These are phyloP conservation scores for Penicillium pancosmium DNA, from an alignment of 495 filamentous ascomycete species.

Conservation along the genomic window DNA sequence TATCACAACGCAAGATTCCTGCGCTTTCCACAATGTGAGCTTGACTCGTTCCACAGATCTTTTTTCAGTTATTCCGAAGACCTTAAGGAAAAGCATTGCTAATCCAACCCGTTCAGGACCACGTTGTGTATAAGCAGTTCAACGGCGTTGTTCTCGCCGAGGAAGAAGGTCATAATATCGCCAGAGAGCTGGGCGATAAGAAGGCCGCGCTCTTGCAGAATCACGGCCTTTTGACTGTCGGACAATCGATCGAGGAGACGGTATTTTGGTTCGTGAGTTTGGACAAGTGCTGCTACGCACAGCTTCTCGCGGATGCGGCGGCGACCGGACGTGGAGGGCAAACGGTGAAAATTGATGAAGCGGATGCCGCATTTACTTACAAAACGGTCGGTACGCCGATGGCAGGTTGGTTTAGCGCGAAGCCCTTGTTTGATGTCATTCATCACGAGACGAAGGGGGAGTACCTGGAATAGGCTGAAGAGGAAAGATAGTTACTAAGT, in stretches of 20 bases:
- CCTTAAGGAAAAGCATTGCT: slow-evolving; percentile 6
- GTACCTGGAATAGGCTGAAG: slow-evolving; percentile 48
- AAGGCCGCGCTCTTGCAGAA: slow-evolving; percentile 76
- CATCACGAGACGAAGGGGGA: slow-evolving; percentile 64
- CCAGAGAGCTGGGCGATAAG: slow-evolving; percentile 60
- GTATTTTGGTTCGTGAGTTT: slow-evolving; percentile 78
- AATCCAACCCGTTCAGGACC: slow-evolving; percentile 47
- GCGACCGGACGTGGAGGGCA: slow-evolving; percentile 63
- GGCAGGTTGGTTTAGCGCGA: slow-evolving; percentile 73
- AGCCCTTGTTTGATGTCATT: slow-evolving; percentile 75
- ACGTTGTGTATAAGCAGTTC: slow-evolving; percentile 66
- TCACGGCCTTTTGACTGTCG: slow-evolving; percentile 65
- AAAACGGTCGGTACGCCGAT: slow-evolving; percentile 62
- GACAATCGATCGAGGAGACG: slow-evolving; percentile 57
- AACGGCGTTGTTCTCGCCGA: slow-evolving; percentile 73
- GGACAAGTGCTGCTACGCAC: slow-evolving; percentile 76
- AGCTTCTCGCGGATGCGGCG: slow-evolving; percentile 76
- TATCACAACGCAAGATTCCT: slow-evolving; percentile 72
- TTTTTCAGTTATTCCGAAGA: no score
- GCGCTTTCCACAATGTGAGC: slow-evolving; percentile 63
- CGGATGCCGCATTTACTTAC: slow-evolving; percentile 69
- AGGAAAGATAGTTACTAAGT: no score
- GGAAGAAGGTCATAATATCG: slow-evolving; percentile 71
- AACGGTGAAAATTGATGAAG: slow-evolving; percentile 68
- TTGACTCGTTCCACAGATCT: neutral